A percentile compares a stretch with the other conserved stretches of the same genome.
Conservation (phyloP, 164 flowering plant genomes). For the Sedum album region DNA sequence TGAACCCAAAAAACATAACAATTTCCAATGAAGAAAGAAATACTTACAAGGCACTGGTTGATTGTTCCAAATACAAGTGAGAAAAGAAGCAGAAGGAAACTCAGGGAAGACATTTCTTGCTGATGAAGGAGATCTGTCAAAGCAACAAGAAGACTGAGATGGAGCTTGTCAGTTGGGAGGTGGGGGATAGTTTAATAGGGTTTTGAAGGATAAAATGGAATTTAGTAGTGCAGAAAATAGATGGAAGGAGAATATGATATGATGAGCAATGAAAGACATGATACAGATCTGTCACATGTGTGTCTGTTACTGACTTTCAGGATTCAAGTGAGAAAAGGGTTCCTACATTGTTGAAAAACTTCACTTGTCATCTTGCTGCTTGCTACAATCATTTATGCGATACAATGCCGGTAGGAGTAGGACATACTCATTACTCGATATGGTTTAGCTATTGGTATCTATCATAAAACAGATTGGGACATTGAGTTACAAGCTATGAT, state of each 20-base stretch:
- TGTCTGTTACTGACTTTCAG: neutral
- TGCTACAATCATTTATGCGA: conserved; percentile 3
- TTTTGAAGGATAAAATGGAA: conserved; percentile 1
- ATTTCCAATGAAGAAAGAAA: neutral
- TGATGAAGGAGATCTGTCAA: neutral
- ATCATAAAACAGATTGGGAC: neutral
- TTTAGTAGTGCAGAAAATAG: neutral
- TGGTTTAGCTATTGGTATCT: neutral
- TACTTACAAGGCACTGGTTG: neutral
- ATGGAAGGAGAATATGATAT: conserved; percentile 3
- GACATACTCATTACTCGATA: neutral
- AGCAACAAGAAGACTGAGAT: neutral
- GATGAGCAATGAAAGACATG: neutral
- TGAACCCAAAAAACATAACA: neutral
- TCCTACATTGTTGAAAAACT: conserved; percentile 6
- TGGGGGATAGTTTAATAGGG: conserved; percentile 3
- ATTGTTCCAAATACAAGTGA: neutral
- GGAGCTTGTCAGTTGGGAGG: neutral
- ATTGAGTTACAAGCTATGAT: neutral
- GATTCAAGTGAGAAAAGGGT: conserved; percentile 5
- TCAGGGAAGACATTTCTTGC: neutral
- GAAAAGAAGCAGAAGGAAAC: neutral
- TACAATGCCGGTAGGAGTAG: neutral
- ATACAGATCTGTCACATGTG: neutral
- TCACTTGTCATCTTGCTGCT: neutral